Conservation (phyloP, 768 basidiomycete genomes). For the Tephrocybe sp. region DNA sequence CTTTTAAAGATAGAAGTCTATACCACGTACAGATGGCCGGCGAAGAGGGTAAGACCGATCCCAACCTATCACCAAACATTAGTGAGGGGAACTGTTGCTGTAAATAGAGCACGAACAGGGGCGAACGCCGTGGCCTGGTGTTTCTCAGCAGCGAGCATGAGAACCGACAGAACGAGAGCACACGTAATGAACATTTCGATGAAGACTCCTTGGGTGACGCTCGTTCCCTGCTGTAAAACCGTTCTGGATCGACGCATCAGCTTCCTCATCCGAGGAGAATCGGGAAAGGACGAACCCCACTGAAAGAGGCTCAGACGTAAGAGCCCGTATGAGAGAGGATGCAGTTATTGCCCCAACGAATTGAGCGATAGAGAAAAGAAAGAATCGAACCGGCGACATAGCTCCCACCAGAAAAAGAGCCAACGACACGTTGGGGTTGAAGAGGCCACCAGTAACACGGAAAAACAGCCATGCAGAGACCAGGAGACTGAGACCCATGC, state of each 20-base stretch:
- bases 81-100: background rate
- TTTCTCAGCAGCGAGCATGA: constrained; percentile 74
- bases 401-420: constrained; percentile 57
- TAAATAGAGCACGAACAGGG: constrained; percentile 38
- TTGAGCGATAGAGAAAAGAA: constrained; percentile 61
- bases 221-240: constrained; percentile 42
- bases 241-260: constrained; percentile 37
- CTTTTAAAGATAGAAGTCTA: background rate
- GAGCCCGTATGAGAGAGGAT: constrained; percentile 48
- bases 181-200: constrained; percentile 72
- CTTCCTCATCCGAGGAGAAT: constrained; percentile 4
- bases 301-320: constrained; percentile 54
- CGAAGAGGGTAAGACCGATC: constrained; percentile 64
- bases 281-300: constrained; percentile 43
- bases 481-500: constrained; percentile 61
- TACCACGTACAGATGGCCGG: constrained; percentile 51
- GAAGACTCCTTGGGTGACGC: constrained; percentile 57
- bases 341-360: constrained; percentile 58
- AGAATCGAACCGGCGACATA: constrained; percentile 52
- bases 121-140: constrained; percentile 64
- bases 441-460: constrained; percentile 58
- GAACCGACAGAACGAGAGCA: constrained; percentile 56
- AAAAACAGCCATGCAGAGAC: constrained; percentile 69
- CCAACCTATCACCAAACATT: constrained; percentile 42
- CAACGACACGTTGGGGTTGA: constrained; percentile 62